These are phyloP conservation scores for Camellia lanceoleosa DNA, from an alignment of 148 eudicot species.

Conservation along the genomic window DNA sequence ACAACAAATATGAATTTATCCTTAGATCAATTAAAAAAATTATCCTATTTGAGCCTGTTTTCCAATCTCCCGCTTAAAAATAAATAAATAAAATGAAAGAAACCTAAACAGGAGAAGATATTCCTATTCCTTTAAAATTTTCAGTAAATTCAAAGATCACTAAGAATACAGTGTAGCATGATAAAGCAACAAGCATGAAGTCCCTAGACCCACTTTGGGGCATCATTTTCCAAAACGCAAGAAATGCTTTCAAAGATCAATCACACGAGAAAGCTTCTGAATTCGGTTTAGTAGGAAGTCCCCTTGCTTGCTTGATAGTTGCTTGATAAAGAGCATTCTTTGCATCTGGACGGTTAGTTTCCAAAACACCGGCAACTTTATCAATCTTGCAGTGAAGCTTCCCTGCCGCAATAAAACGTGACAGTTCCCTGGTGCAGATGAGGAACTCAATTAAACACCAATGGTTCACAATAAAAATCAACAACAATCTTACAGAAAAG, in stretches of 20 bases:
- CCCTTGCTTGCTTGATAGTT: conserved; percentile 90
- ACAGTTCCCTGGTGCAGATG: conserved; percentile 60
- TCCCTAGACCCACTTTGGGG: background rate
- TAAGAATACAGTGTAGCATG: background rate
- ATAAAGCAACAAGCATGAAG: conserved; percentile 13
- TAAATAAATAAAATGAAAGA: too few species aligned
- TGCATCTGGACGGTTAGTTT: conserved; percentile 98
- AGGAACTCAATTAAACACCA: conserved; percentile 3
- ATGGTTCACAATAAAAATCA: background rate
- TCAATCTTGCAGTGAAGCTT: conserved; percentile 98
- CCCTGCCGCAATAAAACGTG: conserved; percentile 92
- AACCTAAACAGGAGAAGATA: too few species aligned
- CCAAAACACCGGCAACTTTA: conserved; percentile 91
- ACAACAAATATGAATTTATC: too few species aligned
- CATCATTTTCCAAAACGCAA: background rate
- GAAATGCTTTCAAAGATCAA: conserved; percentile 55
- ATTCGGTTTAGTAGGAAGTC: conserved; percentile 90
- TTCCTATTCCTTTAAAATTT: too few species aligned
- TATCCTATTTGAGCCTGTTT: too few species aligned
- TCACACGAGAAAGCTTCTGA: conserved; percentile 96
- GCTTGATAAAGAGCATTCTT: conserved; percentile 97
- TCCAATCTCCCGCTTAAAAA: too few species aligned
- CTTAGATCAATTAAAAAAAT: too few species aligned
- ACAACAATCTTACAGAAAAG: background rate
- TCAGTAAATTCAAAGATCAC: background rate